Conservation (phyloP, 371 early-diverging fungal genomes). For the Syncephalastrum contaminatum region DNA sequence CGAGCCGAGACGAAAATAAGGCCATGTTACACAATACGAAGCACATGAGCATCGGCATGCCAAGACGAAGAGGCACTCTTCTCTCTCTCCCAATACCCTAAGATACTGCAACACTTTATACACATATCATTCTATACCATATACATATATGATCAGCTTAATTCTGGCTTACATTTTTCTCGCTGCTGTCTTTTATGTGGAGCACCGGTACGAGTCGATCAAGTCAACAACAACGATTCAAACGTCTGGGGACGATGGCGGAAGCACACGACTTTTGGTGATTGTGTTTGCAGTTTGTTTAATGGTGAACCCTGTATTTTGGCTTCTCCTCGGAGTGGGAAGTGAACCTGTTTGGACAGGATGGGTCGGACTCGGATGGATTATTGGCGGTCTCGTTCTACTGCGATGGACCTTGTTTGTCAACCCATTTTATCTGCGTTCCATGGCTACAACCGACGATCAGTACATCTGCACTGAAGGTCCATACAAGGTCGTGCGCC, state of each 20-base stretch:
- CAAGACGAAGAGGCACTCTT: no score
- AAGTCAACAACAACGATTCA: conserved; percentile 21
- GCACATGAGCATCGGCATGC: no score
- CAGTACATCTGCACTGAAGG: conserved; percentile 44
- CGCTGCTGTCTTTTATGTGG: conserved; percentile 19
- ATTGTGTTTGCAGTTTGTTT: conserved; percentile 13
- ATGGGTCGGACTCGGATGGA: conserved; percentile 29
- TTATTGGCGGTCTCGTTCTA: conserved; percentile 23
- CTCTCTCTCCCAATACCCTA: no score
- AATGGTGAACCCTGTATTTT: conserved; percentile 18
- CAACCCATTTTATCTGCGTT: conserved; percentile 38
- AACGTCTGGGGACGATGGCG: conserved; percentile 32
- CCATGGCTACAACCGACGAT: conserved; percentile 40
- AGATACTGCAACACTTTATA: no score
- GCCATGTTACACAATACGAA: no score
- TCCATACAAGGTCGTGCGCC: conserved; percentile 37
- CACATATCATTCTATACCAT: no score
- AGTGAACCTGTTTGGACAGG: conserved; percentile 10
- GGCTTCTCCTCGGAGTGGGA: conserved; percentile 12
- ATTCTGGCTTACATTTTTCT: conserved; percentile 21
- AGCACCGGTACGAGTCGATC: conserved; percentile 28
- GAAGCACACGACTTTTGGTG: conserved; percentile 25
- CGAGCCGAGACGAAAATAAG: no score
- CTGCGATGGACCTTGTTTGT: conserved; percentile 32
- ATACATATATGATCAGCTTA: conserved; percentile 12